Evolutionary conservation across 2,329 filamentous ascomycete genomes (phyloP), one percentile per base, ranked within the genome.

Genomic region (Emmonsiellopsis sp.): DNA sequence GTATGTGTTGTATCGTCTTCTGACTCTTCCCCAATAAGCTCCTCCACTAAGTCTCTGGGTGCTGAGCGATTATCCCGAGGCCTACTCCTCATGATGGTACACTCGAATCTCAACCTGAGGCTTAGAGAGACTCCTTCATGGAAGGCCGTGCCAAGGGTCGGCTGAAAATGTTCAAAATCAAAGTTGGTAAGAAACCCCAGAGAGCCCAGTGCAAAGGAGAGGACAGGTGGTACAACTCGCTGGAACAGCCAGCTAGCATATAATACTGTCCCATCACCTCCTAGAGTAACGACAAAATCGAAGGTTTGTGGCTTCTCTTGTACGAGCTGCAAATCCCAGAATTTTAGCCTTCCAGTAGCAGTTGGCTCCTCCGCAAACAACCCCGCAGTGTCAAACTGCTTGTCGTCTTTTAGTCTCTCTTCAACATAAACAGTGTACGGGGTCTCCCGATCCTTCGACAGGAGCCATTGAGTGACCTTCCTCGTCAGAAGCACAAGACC

Each of bases 171-270:
- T 11, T 84, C 82, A 68, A 91, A 98, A 68, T 97, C 91, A 67
- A 97, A 97, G 66, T 96, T 96, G 30, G 93, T 97, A 59, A 98
- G 74, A 66, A 98, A 98, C 0, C 93, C 93, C 5, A 98, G 76
- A 26, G 91, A 95, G 7, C 93, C 93, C 8, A 97, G 76, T 0
- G 90, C 82, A 68, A 98, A 97, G 57, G 89, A 92, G 57, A 98
- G 76, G 0, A 96, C 89, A 0, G 93, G 93, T 5, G 93, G 93
- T 0, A 97, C 92, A 46, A 97, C 87, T 42, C 88, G 83, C 73
- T 98, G 93, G 68, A 98, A 98, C 1, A 98, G 77, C 91, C 92
- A 97, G 65, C 89, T 95, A 3, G 92, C 88, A 66, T 95, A 97
- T 9, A 98, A 76, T 6, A 98, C 92, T 0, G 93, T 98, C n/a